phyloP scores from a whole-genome alignment of 257 asterid species.

The Osmanthus fragrans region DNA sequence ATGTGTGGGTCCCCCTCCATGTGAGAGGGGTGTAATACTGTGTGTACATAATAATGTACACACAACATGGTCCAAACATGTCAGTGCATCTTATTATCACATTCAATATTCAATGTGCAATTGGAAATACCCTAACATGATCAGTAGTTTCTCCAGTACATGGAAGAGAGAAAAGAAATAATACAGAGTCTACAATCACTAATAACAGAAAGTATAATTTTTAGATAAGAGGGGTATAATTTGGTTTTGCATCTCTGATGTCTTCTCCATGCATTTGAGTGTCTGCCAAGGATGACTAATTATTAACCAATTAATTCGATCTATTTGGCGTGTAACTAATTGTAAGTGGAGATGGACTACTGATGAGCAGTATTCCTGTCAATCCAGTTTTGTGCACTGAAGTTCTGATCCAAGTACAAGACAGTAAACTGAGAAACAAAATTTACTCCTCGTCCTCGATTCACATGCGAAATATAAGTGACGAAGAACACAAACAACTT shows the following conservation, averaged over 20 bases:
- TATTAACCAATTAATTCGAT: background rate
- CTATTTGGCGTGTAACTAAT: background rate
- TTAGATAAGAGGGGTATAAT: background rate
- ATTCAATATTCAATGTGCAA: background rate
- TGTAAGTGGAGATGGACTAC: background rate
- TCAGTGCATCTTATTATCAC: constrained; percentile 1
- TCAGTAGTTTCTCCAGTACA: background rate
- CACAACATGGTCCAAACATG: too few species aligned
- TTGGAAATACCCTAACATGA: background rate
- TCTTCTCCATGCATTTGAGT: background rate
- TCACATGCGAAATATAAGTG: background rate
- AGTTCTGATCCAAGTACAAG: background rate
- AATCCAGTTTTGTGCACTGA: background rate
- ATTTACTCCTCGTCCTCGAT: background rate
- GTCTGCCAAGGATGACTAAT: background rate
- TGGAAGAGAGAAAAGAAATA: background rate
- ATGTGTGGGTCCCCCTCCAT: too few species aligned
- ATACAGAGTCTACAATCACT: background rate
- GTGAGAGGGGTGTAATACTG: too few species aligned
- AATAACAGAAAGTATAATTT: background rate
- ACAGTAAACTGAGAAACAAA: background rate
- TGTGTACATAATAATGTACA: too few species aligned
- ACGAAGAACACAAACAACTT: too few species aligned
- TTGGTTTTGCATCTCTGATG: background rate
- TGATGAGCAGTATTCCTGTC: background rate